These are phyloP conservation scores for Phytophthora fragariae DNA, from an alignment of 352 stramenopile genomes.

Conservation along the genomic window DNA sequence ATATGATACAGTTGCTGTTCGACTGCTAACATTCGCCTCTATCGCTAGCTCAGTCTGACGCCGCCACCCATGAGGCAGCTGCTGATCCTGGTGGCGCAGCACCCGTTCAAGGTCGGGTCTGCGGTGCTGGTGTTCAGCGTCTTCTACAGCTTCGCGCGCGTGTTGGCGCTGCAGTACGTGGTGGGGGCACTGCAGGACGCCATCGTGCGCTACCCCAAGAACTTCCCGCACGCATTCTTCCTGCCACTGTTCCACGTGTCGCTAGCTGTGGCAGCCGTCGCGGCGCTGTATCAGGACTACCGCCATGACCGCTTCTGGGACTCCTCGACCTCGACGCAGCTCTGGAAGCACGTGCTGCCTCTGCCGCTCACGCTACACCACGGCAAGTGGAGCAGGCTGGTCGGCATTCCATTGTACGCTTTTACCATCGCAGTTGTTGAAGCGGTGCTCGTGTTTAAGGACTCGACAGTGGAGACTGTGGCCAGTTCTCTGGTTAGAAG, in stretches of 20 bases:
- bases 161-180: conserved; percentile 66
- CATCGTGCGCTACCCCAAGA: conserved; percentile 62
- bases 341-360: conserved; percentile 71
- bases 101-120: conserved; percentile 59
- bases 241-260: conserved; percentile 64
- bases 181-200: conserved; percentile 58
- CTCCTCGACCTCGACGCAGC: conserved; percentile 23
- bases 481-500: conserved; percentile 2
- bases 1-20: not conserved
- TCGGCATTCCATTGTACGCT: conserved; percentile 76
- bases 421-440: conserved; percentile 62
- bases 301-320: conserved; percentile 40
- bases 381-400: conserved; percentile 56
- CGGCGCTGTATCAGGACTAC: conserved; percentile 57
- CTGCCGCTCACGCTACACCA: conserved; percentile 64
- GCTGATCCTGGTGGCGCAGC: conserved; percentile 70
- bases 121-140: conserved; percentile 59
- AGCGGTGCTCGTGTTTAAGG: conserved; percentile 53
- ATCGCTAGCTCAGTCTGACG: not conserved
- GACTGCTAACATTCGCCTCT: not conserved
- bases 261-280: conserved; percentile 42
- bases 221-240: conserved; percentile 64
- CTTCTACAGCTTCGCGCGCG: conserved; percentile 75
- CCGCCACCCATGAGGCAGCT: conserved; percentile 38
- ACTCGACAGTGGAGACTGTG: conserved; percentile 53